phyloP scores from a whole-genome alignment of 345 rosid genomes.

The Citropsis articulata region DNA sequence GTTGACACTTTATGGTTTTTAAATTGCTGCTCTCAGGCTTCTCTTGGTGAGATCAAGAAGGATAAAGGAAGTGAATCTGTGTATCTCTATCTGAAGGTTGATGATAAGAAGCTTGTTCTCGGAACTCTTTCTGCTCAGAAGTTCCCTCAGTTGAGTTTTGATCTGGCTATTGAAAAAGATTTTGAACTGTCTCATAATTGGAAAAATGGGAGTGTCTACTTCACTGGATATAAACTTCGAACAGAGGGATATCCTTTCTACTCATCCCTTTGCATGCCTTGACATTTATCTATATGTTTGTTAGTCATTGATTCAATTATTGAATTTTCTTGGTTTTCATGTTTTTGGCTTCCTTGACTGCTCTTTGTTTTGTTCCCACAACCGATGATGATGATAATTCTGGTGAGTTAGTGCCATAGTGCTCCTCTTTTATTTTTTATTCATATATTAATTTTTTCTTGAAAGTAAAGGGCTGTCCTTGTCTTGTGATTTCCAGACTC shows the following conservation, averaged over 20 bases:
- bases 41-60: slow-evolving; percentile 58
- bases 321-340: slow-evolving; percentile 8
- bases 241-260: slow-evolving; percentile 49
- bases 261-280: not conserved
- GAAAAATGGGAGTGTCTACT: slow-evolving; percentile 67
- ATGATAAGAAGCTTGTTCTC: slow-evolving; percentile 46
- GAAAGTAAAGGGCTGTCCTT: not conserved
- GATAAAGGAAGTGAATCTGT: slow-evolving; percentile 39
- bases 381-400: not conserved
- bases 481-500: slow-evolving; percentile 17
- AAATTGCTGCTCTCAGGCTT: slow-evolving; percentile 36
- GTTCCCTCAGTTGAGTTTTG: slow-evolving; percentile 56
- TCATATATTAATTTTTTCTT: not conserved
- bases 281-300: not conserved
- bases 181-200: slow-evolving; percentile 66
- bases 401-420: slow-evolving; percentile 16
- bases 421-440: not conserved
- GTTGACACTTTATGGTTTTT: not conserved
- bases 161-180: slow-evolving; percentile 48
- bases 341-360: slow-evolving; percentile 30
- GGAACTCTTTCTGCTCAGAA: slow-evolving; percentile 65
- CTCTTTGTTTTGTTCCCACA: slow-evolving; percentile 6
- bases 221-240: slow-evolving; percentile 54
- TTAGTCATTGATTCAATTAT: not conserved
- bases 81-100: slow-evolving; percentile 32